A percentile compares a stretch with the other conserved stretches of the same genome.
These are phyloP conservation scores for Candida smagusa DNA, from an alignment of 1,139 yeast species.

Conservation along the genomic window DNA sequence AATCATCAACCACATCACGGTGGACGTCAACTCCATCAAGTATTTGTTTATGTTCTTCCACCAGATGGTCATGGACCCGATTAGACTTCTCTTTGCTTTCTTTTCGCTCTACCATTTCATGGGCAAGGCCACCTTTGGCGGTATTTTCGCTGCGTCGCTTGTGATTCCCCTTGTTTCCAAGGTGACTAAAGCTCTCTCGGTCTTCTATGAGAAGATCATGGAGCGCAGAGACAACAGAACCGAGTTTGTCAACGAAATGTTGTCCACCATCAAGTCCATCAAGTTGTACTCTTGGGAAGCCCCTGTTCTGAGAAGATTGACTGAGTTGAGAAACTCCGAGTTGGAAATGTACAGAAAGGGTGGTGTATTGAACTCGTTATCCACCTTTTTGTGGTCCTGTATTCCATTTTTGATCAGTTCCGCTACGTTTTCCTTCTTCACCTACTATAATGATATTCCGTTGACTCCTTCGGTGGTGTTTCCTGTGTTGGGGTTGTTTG, in stretches of 20 bases:
- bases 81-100: slow-evolving; percentile 27
- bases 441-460: slow-evolving; percentile 20
- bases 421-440: slow-evolving; percentile 29
- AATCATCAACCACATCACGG: slow-evolving; percentile 37
- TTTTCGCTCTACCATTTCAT: slow-evolving; percentile 26
- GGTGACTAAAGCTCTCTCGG: slow-evolving; percentile 27
- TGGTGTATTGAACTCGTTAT: slow-evolving; percentile 30
- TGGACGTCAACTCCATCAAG: slow-evolving; percentile 29
- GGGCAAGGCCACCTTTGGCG: slow-evolving; percentile 36
- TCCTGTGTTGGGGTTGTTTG: slow-evolving; percentile 39
- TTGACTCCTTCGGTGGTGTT: slow-evolving; percentile 38
- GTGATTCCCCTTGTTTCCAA: slow-evolving; percentile 33
- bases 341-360: slow-evolving; percentile 25
- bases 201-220: slow-evolving; percentile 24
- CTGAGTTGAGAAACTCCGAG: slow-evolving; percentile 34
- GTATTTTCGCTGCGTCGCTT: slow-evolving; percentile 29
- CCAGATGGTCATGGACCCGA: slow-evolving; percentile 28
- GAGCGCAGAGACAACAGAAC: slow-evolving; percentile 36
- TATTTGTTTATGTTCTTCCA: slow-evolving; percentile 22
- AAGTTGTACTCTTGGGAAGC: slow-evolving; percentile 41
- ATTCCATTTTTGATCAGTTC: slow-evolving; percentile 38
- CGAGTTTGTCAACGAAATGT: slow-evolving; percentile 36
- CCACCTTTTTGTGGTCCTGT: slow-evolving; percentile 35
- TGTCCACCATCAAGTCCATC: slow-evolving; percentile 37
- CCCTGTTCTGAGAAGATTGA: slow-evolving; percentile 36